These are phyloP conservation scores for Lasiosphaeriaceae sp. DNA, from an alignment of 495 filamentous ascomycete species.

Conservation along the genomic window DNA sequence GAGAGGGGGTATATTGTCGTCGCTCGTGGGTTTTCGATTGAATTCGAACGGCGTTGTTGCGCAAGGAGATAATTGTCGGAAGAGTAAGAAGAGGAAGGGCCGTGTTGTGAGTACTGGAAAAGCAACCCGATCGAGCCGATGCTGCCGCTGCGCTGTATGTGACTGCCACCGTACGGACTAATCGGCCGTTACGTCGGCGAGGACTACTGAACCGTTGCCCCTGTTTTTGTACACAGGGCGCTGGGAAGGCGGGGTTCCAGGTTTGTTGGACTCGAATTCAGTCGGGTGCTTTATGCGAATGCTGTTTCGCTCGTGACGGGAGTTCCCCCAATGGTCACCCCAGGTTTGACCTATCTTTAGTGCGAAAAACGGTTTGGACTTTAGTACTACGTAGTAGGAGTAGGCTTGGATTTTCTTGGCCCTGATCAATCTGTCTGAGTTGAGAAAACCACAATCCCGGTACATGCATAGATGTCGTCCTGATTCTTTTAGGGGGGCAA, in stretches of 20 bases:
- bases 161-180: background rate
- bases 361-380: too few relatives aligned
- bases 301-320: too few relatives aligned
- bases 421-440: background rate
- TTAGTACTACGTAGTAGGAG: too few relatives aligned
- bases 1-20: background rate
- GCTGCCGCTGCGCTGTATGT: constrained; percentile 12
- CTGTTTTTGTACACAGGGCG: background rate
- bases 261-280: background rate
- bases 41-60: too few relatives aligned
- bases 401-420: too few relatives aligned
- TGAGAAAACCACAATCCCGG: background rate
- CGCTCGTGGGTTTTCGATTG: background rate
- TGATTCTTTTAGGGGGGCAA: background rate
- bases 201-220: background rate
- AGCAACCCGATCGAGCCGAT: constrained; percentile 10
- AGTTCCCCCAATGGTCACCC: background rate
- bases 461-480: too few relatives aligned
- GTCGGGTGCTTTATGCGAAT: too few relatives aligned
- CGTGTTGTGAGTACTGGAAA: background rate
- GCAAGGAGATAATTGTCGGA: too few relatives aligned
- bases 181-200: too few relatives aligned
- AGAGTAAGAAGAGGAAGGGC: too few relatives aligned
- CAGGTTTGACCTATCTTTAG: too few relatives aligned
- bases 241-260: too few relatives aligned